Conservation (phyloP, 805 yeast genomes). For the Cyberlindnera euphorbiiphila region DNA sequence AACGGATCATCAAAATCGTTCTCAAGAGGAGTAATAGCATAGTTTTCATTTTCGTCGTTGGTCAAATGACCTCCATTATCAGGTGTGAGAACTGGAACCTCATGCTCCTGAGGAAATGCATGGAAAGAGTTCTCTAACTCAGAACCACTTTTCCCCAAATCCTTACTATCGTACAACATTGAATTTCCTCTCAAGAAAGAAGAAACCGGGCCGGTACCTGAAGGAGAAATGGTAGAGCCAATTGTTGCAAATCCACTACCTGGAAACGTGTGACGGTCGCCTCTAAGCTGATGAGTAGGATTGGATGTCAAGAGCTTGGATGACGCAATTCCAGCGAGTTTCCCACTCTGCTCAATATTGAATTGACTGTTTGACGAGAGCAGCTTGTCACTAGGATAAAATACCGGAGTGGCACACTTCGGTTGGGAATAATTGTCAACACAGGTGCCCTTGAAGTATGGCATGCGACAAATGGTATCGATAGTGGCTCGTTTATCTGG, state of each 20-base stretch:
- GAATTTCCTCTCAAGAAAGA: slow-evolving; percentile 11
- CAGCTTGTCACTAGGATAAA: no score
- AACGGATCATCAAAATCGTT: neutral
- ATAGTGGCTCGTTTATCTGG: slow-evolving; percentile 62
- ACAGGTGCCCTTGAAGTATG: slow-evolving; percentile 50
- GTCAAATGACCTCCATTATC: slow-evolving; percentile 1
- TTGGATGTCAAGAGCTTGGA: neutral
- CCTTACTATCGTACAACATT: neutral
- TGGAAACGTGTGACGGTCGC: neutral
- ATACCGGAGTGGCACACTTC: no score
- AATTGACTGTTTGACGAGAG: neutral
- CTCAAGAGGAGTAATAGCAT: neutral
- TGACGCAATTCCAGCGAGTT: slow-evolving; percentile 12
- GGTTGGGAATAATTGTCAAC: slow-evolving; percentile 22
- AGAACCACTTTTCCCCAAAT: neutral
- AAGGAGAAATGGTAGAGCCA: slow-evolving; percentile 9
- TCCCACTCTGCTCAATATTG: slow-evolving; percentile 16
- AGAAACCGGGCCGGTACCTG: slow-evolving; percentile 4
- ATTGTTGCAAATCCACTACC: slow-evolving; percentile 7
- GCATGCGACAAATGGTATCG: slow-evolving; percentile 42
- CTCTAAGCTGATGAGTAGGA: neutral
- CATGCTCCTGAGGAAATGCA: slow-evolving; percentile 1
- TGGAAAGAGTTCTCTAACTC: slow-evolving; percentile 3
- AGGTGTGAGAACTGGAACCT: slow-evolving; percentile 14
- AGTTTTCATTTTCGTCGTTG: slow-evolving; percentile 2